Percentiles rank a stretch among this genome's conserved stretches.
These are phyloP conservation scores for Lycium barbarum DNA, from an alignment of 257 asterid genomes.

Conservation along the genomic window DNA sequence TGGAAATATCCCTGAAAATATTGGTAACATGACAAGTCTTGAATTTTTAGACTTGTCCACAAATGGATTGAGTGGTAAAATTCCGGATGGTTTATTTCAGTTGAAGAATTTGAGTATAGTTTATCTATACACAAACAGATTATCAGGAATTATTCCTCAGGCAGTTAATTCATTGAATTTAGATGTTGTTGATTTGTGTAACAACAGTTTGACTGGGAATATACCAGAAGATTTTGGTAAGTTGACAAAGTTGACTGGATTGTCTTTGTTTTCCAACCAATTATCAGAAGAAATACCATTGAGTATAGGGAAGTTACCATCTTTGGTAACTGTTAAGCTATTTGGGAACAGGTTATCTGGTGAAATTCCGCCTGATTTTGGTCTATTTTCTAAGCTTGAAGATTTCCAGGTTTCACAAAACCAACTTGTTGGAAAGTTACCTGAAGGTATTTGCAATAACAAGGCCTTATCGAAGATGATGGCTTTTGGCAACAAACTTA, in stretches of 20 bases:
- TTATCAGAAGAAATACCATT: constrained; percentile 72
- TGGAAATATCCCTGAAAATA: constrained; percentile 68
- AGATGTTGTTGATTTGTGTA: constrained; percentile 60
- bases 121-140: constrained; percentile 52
- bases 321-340: constrained; percentile 44
- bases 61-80: constrained; percentile 59
- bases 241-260: constrained; percentile 56
- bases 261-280: constrained; percentile 61
- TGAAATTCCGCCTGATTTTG: constrained; percentile 77
- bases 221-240: constrained; percentile 77
- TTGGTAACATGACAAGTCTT: constrained; percentile 62
- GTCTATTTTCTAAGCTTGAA: constrained; percentile 58
- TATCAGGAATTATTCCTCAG: constrained; percentile 71
- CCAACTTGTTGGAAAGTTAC: constrained; percentile 63
- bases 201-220: constrained; percentile 59
- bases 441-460: constrained; percentile 62
- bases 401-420: constrained; percentile 58
- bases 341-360: constrained; percentile 70
- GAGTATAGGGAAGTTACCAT: constrained; percentile 63
- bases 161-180: constrained; percentile 49
- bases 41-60: constrained; percentile 61
- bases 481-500: constrained; percentile 59
- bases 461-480: constrained; percentile 50
- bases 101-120: constrained; percentile 48
- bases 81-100: constrained; percentile 66